These are phyloP conservation scores for Claviceps citrina DNA, from an alignment of 2,329 filamentous ascomycete genomes.

Conservation along the genomic window DNA sequence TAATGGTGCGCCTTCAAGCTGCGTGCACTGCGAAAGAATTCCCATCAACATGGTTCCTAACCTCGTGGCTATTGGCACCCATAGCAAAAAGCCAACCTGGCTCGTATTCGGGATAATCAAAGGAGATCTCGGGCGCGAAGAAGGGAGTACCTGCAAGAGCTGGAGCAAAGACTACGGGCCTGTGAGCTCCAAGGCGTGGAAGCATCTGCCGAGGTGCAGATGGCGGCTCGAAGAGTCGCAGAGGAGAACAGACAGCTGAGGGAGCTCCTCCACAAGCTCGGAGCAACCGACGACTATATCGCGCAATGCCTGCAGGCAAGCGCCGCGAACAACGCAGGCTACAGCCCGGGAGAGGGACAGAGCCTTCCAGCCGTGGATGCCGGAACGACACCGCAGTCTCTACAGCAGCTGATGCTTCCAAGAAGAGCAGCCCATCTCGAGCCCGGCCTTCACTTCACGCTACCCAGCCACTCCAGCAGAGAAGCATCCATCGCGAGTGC, in stretches of 20 bases:
- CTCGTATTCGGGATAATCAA: constrained; percentile 61
- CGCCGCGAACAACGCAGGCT: constrained; percentile 6
- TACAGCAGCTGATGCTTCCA: constrained; percentile 24
- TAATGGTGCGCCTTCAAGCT: background rate
- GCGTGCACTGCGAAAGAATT: background rate
- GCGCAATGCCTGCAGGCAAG: constrained; percentile 22
- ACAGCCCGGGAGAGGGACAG: constrained; percentile 6
- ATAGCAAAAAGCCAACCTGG: constrained; percentile 25
- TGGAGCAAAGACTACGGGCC: constrained; percentile 44
- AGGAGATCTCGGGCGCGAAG: constrained; percentile 57
- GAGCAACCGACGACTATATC: constrained; percentile 41
- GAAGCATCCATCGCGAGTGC: constrained; percentile 19
- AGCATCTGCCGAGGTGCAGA: constrained; percentile 56
- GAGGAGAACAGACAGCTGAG: constrained; percentile 55
- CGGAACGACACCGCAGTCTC: constrained; percentile 15
- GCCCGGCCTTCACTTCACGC: constrained; percentile 12
- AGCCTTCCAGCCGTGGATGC: constrained; percentile 11
- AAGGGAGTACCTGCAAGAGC: constrained; percentile 57
- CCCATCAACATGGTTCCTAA: background rate
- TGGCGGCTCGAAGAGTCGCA: constrained; percentile 50
- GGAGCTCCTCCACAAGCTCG: constrained; percentile 39
- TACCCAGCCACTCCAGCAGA: constrained; percentile 18
- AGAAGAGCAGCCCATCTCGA: constrained; percentile 19
- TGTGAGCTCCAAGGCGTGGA: constrained; percentile 52
- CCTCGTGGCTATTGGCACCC: background rate